Base-by-base conservation (phyloP, 2,329 filamentous ascomycete genomes). In the Aspergillaceae sp. region DNA sequence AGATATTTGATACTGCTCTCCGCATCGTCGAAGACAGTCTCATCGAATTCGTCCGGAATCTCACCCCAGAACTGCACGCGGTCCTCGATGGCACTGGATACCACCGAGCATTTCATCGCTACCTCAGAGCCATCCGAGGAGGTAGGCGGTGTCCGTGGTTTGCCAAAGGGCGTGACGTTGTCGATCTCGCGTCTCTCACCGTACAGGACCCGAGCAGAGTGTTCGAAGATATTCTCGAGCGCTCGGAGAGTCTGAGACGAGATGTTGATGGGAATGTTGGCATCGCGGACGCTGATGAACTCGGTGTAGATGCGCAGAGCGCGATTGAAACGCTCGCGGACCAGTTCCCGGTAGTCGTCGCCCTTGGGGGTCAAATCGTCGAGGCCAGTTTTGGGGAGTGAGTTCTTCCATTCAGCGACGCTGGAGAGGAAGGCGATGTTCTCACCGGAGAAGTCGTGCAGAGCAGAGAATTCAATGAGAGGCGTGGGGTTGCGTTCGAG, bases 391-490 rank as follows among this genome's bases (percentile, higher is more conserved):
- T 57, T 50, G 6, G 60, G 55, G 1, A 60, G 45, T 7, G 44
- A 40, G 40, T n/a, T 44, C 58, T 77, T 80, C 77, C 79, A 84
- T 47, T 74, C 71, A 2, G 72, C 68, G 6, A 84, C 74, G 36
- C 72, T 68, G 6, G 74, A 77, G 4, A 86, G 64, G 60, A 86
- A 86, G 41, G 81, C 76, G 52, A 86, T 81, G 57, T 86, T 86
- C 60, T 86, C 83, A 9, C 81, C 82, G 0, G 82, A 84, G 57
- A 86, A 85, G 54, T 86, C 83, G 33, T 76, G 73, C 1, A 78
- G 69, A 0, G 82, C 81, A 0, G 83, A 82, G 59, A 83, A 86
- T 44, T 79, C 65, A 46, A 82, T 78, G 0, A 86, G 71, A 0
- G 78, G 77, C 4, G 73, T 68, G 0, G 79, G 77, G 57, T 83